A percentile compares a stretch with the other conserved stretches of the same genome.
phyloP scores from a whole-genome alignment of 306 rosid species.

The Oxytropis ochrocephala region DNA sequence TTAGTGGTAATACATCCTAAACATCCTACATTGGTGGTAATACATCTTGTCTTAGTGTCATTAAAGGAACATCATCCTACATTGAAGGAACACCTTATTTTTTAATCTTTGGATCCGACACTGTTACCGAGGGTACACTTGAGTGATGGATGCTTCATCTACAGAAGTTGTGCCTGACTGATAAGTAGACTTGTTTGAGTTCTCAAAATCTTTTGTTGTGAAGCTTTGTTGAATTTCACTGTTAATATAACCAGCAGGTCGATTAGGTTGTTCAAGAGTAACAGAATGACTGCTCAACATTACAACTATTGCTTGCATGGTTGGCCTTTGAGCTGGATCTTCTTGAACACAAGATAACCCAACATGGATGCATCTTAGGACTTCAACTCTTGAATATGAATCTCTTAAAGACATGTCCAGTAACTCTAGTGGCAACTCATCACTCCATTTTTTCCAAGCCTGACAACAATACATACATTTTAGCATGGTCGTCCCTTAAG shows the following conservation, averaged over 20 bases:
- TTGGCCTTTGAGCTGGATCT: conserved; percentile 38
- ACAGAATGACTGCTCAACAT: conserved; percentile 39
- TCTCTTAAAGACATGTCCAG: conserved; percentile 30
- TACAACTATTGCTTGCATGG: conserved; percentile 40
- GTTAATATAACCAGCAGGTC: conserved; percentile 24
- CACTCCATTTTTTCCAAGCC: conserved; percentile 51
- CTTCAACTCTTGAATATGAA: conserved; percentile 31
- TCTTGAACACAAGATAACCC: conserved; percentile 52
- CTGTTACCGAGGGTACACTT: conserved; percentile 17
- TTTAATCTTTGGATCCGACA: too few relatives aligned
- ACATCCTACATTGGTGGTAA: too few relatives aligned
- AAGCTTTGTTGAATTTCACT: not conserved
- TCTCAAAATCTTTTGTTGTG: not conserved
- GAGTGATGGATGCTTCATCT: conserved; percentile 22
- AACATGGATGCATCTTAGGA: conserved; percentile 45
- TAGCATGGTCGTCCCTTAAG: too few relatives aligned
- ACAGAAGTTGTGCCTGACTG: not conserved
- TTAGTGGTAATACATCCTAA: too few relatives aligned
- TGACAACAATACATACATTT: not conserved
- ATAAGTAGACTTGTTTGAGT: not conserved
- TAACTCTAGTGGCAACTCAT: conserved; percentile 26
- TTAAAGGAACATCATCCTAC: too few relatives aligned
- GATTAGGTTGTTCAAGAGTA: conserved; percentile 18
- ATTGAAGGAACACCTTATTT: too few relatives aligned
- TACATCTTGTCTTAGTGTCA: too few relatives aligned